These are phyloP conservation scores for Tranzscheliella williamsii DNA, from an alignment of 1,284 basidiomycete genomes.

Conservation along the genomic window DNA sequence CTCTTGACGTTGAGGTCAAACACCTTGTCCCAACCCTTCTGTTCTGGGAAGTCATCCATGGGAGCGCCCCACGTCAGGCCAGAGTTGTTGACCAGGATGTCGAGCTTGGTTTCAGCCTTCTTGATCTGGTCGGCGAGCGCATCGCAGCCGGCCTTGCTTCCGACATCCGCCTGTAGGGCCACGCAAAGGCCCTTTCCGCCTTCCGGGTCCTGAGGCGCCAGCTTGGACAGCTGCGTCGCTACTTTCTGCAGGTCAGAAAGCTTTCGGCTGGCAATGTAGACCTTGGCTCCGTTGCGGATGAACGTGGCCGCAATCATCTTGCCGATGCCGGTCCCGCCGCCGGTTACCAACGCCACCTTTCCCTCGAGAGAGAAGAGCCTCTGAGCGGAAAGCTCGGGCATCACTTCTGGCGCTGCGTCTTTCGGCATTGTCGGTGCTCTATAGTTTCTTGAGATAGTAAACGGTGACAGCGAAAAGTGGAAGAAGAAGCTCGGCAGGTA, in stretches of 20 bases:
- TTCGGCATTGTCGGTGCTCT: conserved; percentile 57
- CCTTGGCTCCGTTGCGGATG: conserved; percentile 75
- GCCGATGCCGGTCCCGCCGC: conserved; percentile 65
- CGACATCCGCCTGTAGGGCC: conserved; percentile 53
- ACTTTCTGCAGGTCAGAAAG: conserved; percentile 69
- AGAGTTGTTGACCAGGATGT: conserved; percentile 58
- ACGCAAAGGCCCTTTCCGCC: conserved; percentile 38
- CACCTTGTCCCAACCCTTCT: conserved; percentile 72
- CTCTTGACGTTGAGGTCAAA: conserved; percentile 59
- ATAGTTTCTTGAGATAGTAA: no score
- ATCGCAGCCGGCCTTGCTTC: conserved; percentile 77
- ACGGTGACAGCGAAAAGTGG: no score
- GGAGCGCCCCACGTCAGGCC: conserved; percentile 76
- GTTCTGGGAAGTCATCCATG: conserved; percentile 71
- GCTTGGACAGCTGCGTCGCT: conserved; percentile 32
- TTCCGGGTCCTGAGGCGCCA: conserved; percentile 40
- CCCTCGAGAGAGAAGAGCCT: conserved; percentile 75
- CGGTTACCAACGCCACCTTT: conserved; percentile 75
- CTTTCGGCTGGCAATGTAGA: conserved; percentile 83
- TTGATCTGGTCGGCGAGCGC: conserved; percentile 72
- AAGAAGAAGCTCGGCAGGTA: no score
- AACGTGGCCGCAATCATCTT: conserved; percentile 75
- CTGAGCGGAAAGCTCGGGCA: conserved; percentile 67
- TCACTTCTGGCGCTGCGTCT: conserved; percentile 54
- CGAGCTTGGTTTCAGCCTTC: conserved; percentile 70